These are phyloP conservation scores for Pythium folliculosum DNA, from an alignment of 352 stramenopile species.

Conservation along the genomic window DNA sequence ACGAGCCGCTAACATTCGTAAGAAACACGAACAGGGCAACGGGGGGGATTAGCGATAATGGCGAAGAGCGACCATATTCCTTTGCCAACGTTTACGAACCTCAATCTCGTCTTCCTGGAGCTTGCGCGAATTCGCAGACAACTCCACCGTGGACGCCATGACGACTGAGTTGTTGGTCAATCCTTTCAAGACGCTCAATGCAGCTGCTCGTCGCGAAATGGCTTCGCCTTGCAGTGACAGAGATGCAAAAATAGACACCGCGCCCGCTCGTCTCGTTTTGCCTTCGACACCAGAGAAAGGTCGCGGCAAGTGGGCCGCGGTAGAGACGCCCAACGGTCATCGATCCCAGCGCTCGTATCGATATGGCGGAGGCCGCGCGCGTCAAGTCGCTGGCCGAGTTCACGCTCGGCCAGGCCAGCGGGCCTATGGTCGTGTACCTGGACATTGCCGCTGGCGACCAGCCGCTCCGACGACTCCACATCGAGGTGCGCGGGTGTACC, in stretches of 20 bases:
- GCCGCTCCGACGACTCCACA: constrained; percentile 55
- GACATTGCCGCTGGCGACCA: constrained; percentile 57
- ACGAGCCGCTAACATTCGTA: constrained; percentile 48
- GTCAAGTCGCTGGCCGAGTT: constrained; percentile 58
- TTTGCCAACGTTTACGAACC: constrained; percentile 21
- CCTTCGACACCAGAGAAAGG: too few species aligned
- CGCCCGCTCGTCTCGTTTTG: too few species aligned
- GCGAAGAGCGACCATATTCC: too few species aligned
- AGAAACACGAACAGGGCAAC: neutral
- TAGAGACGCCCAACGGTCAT: too few species aligned
- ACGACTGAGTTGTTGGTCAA: constrained; percentile 4
- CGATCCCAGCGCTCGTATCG: neutral
- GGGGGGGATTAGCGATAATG: too few species aligned
- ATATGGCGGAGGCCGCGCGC: constrained; percentile 49
- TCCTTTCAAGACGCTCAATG: too few species aligned
- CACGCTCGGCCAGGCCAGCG: constrained; percentile 31
- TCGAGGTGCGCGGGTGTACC: constrained; percentile 44
- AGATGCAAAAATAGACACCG: constrained; percentile 25
- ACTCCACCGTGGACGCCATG: constrained; percentile 23
- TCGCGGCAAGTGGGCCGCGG: neutral
- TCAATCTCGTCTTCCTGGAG: constrained; percentile 66
- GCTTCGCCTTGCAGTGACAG: neutral
- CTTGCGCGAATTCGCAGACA: constrained; percentile 54
- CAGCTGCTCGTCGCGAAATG: too few species aligned
- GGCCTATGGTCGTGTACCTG: constrained; percentile 63